These are phyloP conservation scores for Coniochaeta hoffmannii DNA, from an alignment of 2,329 filamentous ascomycete species.

Conservation along the genomic window DNA sequence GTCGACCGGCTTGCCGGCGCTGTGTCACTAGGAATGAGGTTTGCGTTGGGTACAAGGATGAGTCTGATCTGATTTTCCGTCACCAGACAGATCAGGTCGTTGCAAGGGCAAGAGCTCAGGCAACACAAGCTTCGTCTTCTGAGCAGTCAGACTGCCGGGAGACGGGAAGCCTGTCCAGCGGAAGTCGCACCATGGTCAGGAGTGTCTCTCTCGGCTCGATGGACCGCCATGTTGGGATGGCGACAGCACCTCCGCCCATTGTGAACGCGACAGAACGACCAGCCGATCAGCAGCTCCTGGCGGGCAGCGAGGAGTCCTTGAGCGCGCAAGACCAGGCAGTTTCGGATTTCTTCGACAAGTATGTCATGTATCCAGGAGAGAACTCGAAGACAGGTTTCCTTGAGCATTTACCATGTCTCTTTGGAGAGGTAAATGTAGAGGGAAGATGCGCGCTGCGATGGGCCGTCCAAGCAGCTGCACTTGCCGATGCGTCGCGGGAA, in stretches of 20 bases:
- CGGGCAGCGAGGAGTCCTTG: neutral
- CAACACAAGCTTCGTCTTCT: neutral
- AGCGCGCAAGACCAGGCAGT: conserved; percentile 21
- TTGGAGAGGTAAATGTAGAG: conserved; percentile 28
- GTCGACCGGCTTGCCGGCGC: conserved; percentile 25
- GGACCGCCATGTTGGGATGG: conserved; percentile 6
- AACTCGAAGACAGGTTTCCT: conserved; percentile 29
- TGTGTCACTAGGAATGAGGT: conserved; percentile 28
- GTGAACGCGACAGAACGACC: neutral
- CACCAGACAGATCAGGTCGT: conserved; percentile 25
- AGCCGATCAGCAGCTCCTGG: neutral
- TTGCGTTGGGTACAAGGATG: conserved; percentile 30
- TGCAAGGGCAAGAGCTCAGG: conserved; percentile 7
- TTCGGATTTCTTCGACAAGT: conserved; percentile 27
- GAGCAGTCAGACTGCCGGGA: neutral
- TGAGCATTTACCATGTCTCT: conserved; percentile 28
- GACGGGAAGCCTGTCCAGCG: neutral
- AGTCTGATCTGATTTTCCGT: conserved; percentile 27
- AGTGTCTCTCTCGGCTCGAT: conserved; percentile 16
- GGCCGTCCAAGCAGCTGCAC: conserved; percentile 28
- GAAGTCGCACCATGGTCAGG: neutral
- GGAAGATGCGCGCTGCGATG: conserved; percentile 28
- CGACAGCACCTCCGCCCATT: neutral
- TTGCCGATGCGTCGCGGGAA: conserved; percentile 23
- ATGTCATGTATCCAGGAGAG: conserved; percentile 28